phyloP scores from a whole-genome alignment of 306 rosid genomes.

The apple (Malus domestica) region ASM211411v1 NC_041797.1:33331001-33331500 shows the following conservation, averaged over 20 bases:
- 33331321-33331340: neutral
- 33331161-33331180: neutral
- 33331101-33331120: too few species aligned
- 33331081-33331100: too few species aligned
- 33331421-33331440: neutral
- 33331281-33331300: neutral
- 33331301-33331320: neutral
- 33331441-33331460: too few species aligned
- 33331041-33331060: too few species aligned
- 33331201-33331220: neutral
- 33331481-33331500: too few species aligned
- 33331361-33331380: neutral
- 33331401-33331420: neutral
- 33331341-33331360: neutral
- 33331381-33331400: neutral
- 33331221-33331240: neutral
- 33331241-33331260: neutral
- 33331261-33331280: neutral
- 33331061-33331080: too few species aligned
- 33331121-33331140: too few species aligned
- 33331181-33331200: neutral
- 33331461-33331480: too few species aligned
- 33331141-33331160: neutral
- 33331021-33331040: too few species aligned
- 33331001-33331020: neutral